phyloP scores from a whole-genome alignment of 176 grass and related monocot genomes.

The Musa itinerans region DNA sequence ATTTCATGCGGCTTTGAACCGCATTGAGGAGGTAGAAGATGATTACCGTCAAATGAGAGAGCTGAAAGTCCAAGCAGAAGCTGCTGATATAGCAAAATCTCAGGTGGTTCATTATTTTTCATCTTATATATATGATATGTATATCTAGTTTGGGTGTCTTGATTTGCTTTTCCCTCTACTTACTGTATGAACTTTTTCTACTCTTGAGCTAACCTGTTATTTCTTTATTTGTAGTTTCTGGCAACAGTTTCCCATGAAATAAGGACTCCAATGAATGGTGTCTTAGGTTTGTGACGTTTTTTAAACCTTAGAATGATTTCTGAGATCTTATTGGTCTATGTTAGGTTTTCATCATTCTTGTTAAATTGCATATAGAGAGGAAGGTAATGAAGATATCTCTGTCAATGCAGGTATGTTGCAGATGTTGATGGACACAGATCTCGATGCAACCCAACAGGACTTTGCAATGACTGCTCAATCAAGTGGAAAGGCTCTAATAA shows the following conservation, averaged over 20 bases:
- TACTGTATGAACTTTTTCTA: background rate
- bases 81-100: constrained; percentile 23
- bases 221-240: constrained; percentile 5
- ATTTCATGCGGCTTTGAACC: constrained; percentile 53
- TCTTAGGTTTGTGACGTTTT: constrained; percentile 3
- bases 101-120: background rate
- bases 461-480: constrained; percentile 10
- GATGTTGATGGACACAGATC: constrained; percentile 14
- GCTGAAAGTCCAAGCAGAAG: constrained; percentile 12
- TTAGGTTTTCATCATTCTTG: background rate
- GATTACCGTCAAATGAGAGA: constrained; percentile 16
- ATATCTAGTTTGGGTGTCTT: background rate
- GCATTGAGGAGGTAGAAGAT: constrained; percentile 51
- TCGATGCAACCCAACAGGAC: constrained; percentile 11
- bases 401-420: constrained; percentile 4
- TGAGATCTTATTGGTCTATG: background rate
- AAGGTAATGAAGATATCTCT: background rate
- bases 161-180: background rate
- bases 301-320: background rate
- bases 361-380: background rate
- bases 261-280: constrained; percentile 20
- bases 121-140: background rate
- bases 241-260: constrained; percentile 23
- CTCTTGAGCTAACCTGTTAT: background rate
- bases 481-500: constrained; percentile 9